Evolutionary conservation across 2,329 filamentous ascomycete genomes (phyloP).

Genomic region (Verticillium tricorpus): DNA sequence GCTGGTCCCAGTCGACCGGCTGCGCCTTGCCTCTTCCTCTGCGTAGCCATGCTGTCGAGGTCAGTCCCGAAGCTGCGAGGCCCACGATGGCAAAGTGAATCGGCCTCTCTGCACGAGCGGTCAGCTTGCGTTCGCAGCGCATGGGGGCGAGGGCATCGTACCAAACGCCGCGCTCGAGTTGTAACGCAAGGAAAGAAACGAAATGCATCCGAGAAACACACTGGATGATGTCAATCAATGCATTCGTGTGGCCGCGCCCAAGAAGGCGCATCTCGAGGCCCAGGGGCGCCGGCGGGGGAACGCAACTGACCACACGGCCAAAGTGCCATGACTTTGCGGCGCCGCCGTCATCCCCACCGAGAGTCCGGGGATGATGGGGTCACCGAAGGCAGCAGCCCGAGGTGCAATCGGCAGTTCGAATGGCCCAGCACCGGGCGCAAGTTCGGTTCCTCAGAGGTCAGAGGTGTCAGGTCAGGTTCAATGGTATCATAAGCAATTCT

Average conservation of each 20-base stretch:
- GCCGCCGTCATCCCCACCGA: conserved; percentile 7
- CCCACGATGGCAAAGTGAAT: conserved; percentile 28
- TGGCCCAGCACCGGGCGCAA: too few relatives aligned
- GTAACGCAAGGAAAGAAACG: conserved; percentile 25
- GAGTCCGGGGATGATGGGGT: neutral
- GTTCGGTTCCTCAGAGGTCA: too few relatives aligned
- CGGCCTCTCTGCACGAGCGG: conserved; percentile 21
- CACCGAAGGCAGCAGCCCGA: too few relatives aligned
- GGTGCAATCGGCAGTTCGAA: too few relatives aligned
- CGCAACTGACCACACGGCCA: conserved; percentile 10
- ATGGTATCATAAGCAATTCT: too few relatives aligned
- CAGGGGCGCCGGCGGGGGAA: too few relatives aligned
- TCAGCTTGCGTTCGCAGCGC: neutral
- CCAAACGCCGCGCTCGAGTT: conserved; percentile 30
- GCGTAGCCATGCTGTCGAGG: conserved; percentile 14
- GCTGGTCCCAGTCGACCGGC: conserved; percentile 5
- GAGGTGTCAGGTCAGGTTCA: too few relatives aligned
- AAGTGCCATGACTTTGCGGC: conserved; percentile 10
- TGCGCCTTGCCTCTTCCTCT: conserved; percentile 9
- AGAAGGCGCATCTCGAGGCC: too few relatives aligned
- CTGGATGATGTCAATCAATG: conserved; percentile 2
- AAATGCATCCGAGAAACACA: conserved; percentile 5
- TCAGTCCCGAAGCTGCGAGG: conserved; percentile 17
- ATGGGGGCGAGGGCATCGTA: conserved; percentile 12
- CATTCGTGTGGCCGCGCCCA: too few relatives aligned